These are phyloP conservation scores for Hypocrella siamensis DNA, from an alignment of 2,329 filamentous ascomycete genomes.

Conservation along the genomic window DNA sequence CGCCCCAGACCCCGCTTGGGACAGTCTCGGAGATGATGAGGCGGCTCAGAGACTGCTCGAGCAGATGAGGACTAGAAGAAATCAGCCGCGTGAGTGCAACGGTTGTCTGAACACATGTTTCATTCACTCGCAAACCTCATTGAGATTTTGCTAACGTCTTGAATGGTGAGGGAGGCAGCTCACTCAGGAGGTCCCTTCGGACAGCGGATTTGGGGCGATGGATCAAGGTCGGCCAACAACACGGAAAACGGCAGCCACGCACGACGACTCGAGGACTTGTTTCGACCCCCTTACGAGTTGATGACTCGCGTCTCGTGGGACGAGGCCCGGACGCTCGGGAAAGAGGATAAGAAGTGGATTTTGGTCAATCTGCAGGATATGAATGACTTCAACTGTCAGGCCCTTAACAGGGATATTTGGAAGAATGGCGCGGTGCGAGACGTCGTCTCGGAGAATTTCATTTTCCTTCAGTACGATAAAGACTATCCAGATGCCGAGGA, in stretches of 20 bases:
- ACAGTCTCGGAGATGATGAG: conserved; percentile 24
- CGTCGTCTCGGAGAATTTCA: conserved; percentile 80
- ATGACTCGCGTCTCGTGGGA: conserved; percentile 75
- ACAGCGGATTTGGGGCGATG: conserved; percentile 22
- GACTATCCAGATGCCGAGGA: conserved; percentile 62
- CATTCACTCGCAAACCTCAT: too few species aligned
- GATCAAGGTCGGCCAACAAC: conserved; percentile 7
- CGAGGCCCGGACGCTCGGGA: conserved; percentile 68
- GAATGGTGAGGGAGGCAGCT: conserved; percentile 2
- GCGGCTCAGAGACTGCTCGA: conserved; percentile 48
- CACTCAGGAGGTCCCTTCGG: conserved; percentile 19
- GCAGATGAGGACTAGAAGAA: conserved; percentile 39
- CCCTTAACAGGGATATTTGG: conserved; percentile 90
- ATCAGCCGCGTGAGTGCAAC: conserved; percentile 13
- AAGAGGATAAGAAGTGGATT: conserved; percentile 83
- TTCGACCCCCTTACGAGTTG: conserved; percentile 80
- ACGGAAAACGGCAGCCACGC: conserved; percentile 47
- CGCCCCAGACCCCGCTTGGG: conserved; percentile 41
- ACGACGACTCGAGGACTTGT: conserved; percentile 75
- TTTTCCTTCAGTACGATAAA: conserved; percentile 91
- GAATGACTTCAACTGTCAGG: conserved; percentile 86
- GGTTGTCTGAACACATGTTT: not conserved
- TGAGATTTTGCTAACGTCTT: too few species aligned
- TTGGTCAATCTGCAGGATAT: conserved; percentile 91
- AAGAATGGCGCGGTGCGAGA: conserved; percentile 67